Conservation (phyloP, 371 early-diverging fungal genomes). For the Encephalitozoon cuniculi region DNA sequence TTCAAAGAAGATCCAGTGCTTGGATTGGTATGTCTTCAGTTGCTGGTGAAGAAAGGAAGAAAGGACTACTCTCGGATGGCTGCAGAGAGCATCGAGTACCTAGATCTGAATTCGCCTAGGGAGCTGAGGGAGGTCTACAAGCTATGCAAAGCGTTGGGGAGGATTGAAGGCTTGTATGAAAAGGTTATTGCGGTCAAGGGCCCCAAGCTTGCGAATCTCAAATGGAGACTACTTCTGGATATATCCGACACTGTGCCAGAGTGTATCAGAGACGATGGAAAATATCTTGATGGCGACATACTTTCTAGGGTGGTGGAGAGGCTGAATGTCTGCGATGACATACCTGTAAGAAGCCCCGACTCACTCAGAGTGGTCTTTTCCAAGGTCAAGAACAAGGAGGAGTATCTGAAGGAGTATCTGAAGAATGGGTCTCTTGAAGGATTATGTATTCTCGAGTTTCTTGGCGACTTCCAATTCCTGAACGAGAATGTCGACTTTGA, state of each 20-base stretch:
- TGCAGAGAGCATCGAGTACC: neutral
- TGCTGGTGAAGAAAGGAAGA: neutral
- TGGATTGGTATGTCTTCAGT: neutral
- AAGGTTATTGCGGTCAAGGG: neutral
- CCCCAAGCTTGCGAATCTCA: neutral
- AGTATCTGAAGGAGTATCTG: neutral
- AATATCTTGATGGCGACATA: neutral
- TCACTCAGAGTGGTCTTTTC: neutral
- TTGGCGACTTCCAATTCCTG: neutral
- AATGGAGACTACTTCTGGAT: conserved; percentile 7
- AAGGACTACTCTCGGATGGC: neutral
- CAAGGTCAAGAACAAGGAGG: neutral
- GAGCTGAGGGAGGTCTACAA: conserved; percentile 3
- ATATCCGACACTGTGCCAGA: neutral
- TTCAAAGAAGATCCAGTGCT: neutral
- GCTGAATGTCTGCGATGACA: neutral
- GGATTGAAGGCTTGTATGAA: neutral
- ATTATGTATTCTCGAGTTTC: neutral
- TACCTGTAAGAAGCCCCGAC: neutral
- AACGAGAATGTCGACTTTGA: conserved; percentile 7
- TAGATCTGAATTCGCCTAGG: neutral
- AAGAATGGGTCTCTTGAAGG: neutral
- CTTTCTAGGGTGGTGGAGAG: neutral
- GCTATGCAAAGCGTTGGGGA: neutral
- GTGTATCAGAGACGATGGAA: neutral